Percentiles rank a stretch among this genome's conserved stretches.
phyloP scores from a whole-genome alignment of 2,329 filamentous ascomycete species.

The Kalaharituber pfeilii region DNA sequence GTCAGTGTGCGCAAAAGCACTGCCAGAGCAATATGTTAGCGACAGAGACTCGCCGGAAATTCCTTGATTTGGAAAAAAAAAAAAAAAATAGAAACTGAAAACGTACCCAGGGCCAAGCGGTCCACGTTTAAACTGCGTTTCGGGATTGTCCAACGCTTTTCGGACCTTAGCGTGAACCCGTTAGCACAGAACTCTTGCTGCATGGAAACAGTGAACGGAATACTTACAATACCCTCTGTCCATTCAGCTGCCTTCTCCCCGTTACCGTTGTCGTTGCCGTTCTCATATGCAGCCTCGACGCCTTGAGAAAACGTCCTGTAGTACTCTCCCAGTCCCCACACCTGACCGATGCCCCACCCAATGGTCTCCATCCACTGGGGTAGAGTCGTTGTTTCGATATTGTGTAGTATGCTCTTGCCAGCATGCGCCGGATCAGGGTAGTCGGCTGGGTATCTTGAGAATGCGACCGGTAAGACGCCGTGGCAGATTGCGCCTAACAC shows the following conservation, averaged over 20 bases:
- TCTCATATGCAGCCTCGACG: background rate
- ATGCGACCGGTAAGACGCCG: conserved; percentile 17
- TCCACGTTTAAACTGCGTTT: conserved; percentile 9
- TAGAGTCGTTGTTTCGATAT: conserved; percentile 18
- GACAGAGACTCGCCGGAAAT: too few relatives aligned
- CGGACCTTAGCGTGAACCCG: conserved; percentile 5
- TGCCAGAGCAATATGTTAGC: too few relatives aligned
- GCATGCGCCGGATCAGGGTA: background rate
- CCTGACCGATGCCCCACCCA: conserved; percentile 12
- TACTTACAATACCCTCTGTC: background rate
- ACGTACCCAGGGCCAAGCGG: conserved; percentile 5
- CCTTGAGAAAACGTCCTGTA: conserved; percentile 10
- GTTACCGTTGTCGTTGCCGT: background rate
- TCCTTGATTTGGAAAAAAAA: conserved; percentile 1
- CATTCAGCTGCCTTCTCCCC: background rate
- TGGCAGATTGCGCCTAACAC: conserved; percentile 20
- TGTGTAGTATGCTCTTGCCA: conserved; percentile 12
- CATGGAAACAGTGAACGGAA: background rate
- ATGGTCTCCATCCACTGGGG: conserved; percentile 19
- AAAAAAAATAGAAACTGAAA: background rate
- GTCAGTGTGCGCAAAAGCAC: conserved; percentile 18
- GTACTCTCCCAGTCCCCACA: conserved; percentile 13
- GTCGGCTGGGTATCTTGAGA: conserved; percentile 8
- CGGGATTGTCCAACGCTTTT: conserved; percentile 4
- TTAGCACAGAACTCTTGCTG: background rate